Percentiles rank a stretch among this genome's conserved stretches.
phyloP scores from a whole-genome alignment of 1,139 yeast genomes.

The Yamadazyma taylorii region DNA sequence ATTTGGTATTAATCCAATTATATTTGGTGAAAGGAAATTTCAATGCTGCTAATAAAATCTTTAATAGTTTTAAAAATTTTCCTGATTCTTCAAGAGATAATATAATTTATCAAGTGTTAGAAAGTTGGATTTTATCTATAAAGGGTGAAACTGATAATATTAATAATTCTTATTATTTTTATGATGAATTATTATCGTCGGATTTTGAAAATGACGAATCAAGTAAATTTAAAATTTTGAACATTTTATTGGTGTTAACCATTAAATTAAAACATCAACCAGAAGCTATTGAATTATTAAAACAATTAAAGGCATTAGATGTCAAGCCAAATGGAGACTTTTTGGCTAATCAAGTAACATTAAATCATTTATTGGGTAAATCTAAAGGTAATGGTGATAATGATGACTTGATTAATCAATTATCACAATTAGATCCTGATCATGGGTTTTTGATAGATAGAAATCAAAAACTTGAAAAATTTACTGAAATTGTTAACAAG shows the following conservation, averaged over 20 bases:
- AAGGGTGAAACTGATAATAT: conserved; percentile 58
- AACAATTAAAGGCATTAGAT: conserved; percentile 40
- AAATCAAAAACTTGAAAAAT: conserved; percentile 51
- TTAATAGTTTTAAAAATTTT: conserved; percentile 40
- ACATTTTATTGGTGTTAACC: conserved; percentile 41
- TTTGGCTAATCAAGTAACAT: conserved; percentile 58
- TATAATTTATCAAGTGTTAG: conserved; percentile 65
- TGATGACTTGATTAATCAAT: conserved; percentile 38
- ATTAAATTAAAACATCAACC: conserved; percentile 47
- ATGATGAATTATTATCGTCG: conserved; percentile 64
- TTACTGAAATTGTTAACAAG: conserved; percentile 58
- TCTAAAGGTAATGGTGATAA: conserved; percentile 43
- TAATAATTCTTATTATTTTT: conserved; percentile 66
- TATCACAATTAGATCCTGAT: conserved; percentile 42
- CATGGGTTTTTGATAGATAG: conserved; percentile 55
- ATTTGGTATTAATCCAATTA: conserved; percentile 44
- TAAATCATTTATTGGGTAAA: conserved; percentile 48
- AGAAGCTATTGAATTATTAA: conserved; percentile 47
- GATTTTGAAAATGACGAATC: conserved; percentile 43
- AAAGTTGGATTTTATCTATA: conserved; percentile 60
- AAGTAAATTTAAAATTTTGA: conserved; percentile 39
- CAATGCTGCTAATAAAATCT: conserved; percentile 36
- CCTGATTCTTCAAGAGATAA: conserved; percentile 57
- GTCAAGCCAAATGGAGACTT: conserved; percentile 48
- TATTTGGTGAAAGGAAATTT: conserved; percentile 41